Evolutionary conservation across 352 stramenopile genomes (phyloP), one percentile per base, ranked within the genome.

Genomic region (Phytophthora chlamydospora): DNA sequence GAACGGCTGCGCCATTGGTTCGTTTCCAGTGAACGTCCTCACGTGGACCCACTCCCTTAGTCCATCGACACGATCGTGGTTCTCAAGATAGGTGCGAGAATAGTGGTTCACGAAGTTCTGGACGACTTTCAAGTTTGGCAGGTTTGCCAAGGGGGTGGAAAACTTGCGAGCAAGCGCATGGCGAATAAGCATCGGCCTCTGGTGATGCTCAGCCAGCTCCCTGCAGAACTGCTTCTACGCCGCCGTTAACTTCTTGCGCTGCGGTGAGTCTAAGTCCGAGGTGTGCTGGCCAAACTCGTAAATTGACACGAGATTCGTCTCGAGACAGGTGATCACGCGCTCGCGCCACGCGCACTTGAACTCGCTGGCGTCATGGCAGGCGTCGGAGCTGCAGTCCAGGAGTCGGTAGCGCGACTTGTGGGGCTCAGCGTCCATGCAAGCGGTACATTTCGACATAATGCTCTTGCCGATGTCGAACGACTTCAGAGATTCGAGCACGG

Each of bases 91-190:
- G 1, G 24, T 59, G 1, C 44, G 44, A 0, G 35, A 5, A 36
- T 62, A 49, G 34, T 48, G 27, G 19, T 54, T 66, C 1, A 66
- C 33, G 17, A 54, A 59, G 24, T 54, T 59, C 17, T 59, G 47
- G 6, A 54, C 24, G 1, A 19, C n/a, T 14, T 31, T 42, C 1
- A 54, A 17, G 0, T 2, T 1, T n/a, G 34, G 58, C 8, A 66
- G 13, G 6, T 54, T 16, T 1, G 45, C 19, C 7, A 65, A 33
- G 0, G 47, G 38, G 4, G 33, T 35, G 2, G 14, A 8, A 29
- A 58, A 65, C 11, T 43, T 53, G 6, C 57, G n/a, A 2, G 57
- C 11, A 0, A 65, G 14, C 4, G 57, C 47, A 32, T 35, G 21
- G 4, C 19, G 12, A 39, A 60, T 60, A 7, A 27, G 19, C 34